Conservation (phyloP, 2,329 filamentous ascomycete genomes). For the Arthrinium puccinioides region DNA sequence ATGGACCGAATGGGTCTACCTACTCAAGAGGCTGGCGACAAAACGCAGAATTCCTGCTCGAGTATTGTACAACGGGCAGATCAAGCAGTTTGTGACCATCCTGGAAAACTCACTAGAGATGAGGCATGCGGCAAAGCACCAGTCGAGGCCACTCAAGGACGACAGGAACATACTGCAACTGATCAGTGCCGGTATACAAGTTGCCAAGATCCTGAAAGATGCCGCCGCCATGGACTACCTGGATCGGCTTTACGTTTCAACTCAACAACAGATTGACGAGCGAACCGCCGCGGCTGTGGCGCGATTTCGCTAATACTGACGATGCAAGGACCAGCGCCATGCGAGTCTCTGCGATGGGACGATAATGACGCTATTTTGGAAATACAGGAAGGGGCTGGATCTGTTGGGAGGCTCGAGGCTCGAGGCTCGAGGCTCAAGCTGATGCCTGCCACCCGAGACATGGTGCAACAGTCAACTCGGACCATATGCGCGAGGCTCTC, state of each 20-base stretch:
- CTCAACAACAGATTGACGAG: slow-evolving; percentile 71
- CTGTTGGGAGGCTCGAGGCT: too few species aligned
- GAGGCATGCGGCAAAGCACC: slow-evolving; percentile 69
- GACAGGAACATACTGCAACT: slow-evolving; percentile 83
- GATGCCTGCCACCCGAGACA: too few species aligned
- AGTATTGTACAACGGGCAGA: slow-evolving; percentile 81
- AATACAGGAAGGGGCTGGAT: too few species aligned
- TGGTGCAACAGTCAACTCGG: too few species aligned
- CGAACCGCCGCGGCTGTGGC: slow-evolving; percentile 38
- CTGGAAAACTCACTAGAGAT: slow-evolving; percentile 84
- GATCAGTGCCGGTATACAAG: slow-evolving; percentile 80
- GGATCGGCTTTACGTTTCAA: slow-evolving; percentile 74
- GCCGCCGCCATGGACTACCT: slow-evolving; percentile 76
- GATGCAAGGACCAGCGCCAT: too few species aligned
- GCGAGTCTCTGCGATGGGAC: too few species aligned
- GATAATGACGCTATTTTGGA: too few species aligned
- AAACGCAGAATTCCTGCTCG: slow-evolving; percentile 68
- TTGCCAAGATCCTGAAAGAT: slow-evolving; percentile 82
- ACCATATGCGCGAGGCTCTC: too few species aligned
- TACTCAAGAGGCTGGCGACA: slow-evolving; percentile 77
- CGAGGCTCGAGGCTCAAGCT: too few species aligned
- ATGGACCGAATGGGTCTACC: slow-evolving; percentile 89
- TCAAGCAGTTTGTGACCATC: slow-evolving; percentile 85
- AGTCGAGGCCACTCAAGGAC: slow-evolving; percentile 77
- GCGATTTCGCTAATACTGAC: slow-evolving; percentile 33